Evolutionary conservation across 1,284 basidiomycete species (phyloP).

Genomic region (Dichomitus squalens): DNA sequence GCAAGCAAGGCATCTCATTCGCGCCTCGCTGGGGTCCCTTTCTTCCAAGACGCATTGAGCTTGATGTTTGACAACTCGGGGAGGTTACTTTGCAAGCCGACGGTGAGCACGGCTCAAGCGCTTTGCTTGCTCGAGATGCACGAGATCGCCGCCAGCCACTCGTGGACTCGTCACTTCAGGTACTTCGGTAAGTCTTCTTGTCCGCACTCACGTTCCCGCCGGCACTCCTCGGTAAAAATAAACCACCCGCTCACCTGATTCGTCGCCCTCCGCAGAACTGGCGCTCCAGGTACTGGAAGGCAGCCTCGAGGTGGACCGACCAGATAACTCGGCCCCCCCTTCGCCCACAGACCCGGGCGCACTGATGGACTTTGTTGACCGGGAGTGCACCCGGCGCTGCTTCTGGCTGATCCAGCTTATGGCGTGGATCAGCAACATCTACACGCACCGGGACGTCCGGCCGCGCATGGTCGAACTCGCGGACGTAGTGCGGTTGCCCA

Average conservation of each 20-base stretch:
- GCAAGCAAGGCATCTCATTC: slow-evolving; percentile 57
- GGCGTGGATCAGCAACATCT: slow-evolving; percentile 37
- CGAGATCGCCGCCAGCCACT: slow-evolving; percentile 51
- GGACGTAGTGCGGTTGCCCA: slow-evolving; percentile 58
- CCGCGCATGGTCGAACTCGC: slow-evolving; percentile 48
- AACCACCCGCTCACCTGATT: neutral
- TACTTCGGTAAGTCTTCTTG: slow-evolving; percentile 36
- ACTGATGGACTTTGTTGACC: slow-evolving; percentile 62
- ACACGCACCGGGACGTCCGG: slow-evolving; percentile 33
- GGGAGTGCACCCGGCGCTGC: slow-evolving; percentile 71
- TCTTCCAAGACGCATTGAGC: slow-evolving; percentile 66
- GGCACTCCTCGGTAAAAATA: neutral
- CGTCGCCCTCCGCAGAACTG: slow-evolving; percentile 44
- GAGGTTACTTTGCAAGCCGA: slow-evolving; percentile 55
- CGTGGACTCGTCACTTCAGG: slow-evolving; percentile 38
- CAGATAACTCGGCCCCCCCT: slow-evolving; percentile 55
- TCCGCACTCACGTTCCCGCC: neutral
- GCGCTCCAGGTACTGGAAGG: slow-evolving; percentile 70
- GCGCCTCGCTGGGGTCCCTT: slow-evolving; percentile 69
- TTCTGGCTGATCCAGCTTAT: slow-evolving; percentile 75
- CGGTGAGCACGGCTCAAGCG: slow-evolving; percentile 68
- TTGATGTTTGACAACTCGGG: slow-evolving; percentile 71
- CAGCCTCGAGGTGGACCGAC: slow-evolving; percentile 59
- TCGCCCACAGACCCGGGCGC: slow-evolving; percentile 46
- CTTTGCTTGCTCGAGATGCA: slow-evolving; percentile 71